Evolutionary conservation across 1,284 basidiomycete species (phyloP), one percentile per base, ranked within the genome.

Genomic region (Exobasidium rhododendri): DNA sequence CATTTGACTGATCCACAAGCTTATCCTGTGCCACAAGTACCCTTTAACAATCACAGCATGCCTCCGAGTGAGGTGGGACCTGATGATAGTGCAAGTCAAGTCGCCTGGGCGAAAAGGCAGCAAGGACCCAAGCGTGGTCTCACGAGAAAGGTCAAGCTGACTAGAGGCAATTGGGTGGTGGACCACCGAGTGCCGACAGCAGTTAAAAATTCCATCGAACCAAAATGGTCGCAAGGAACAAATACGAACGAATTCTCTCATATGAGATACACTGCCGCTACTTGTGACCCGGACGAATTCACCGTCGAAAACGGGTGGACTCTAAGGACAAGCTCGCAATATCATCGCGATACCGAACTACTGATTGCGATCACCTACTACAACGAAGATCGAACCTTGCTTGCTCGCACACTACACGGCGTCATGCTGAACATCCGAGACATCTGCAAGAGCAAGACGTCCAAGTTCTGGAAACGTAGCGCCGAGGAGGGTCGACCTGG

Each of bases 391-490:
- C 94, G 97, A 83, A 89, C 88, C 3, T 85, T 97, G 30, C 72
- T 80, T n/a, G 76, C 78, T 7, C 56, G 78, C 7, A 97, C 92
- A 0, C 83, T 97, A 51, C 92, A 97, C 75, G 91, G 91, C 67
- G 89, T 97, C 77, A 97, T 97, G 93, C 82, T 94, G 70, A 98
- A 98, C 81, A 94, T 98, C 68, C 90, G 94, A 70, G 94, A 97
- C 75, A 97, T 97, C 69, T 96, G 92, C 86, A 94, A 92, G 83
- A 93, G 91, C 53, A 94, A 94, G 80, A 87, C 80, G 74, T 94
- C 91, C 65, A 94, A 94, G 80, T 97, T 91, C 83, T 97, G 79
- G 73, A 57, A 71, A n/a, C 60, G 72, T 20, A 74, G 70, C 24
- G 80, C 76, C 88, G 93, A 97, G 81, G 91, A 92, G 73, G 85